Evolutionary conservation across 2,329 filamentous ascomycete genomes (phyloP), one percentile per base, ranked within the genome.

Genomic region (Hymenoscyphus occultus): DNA sequence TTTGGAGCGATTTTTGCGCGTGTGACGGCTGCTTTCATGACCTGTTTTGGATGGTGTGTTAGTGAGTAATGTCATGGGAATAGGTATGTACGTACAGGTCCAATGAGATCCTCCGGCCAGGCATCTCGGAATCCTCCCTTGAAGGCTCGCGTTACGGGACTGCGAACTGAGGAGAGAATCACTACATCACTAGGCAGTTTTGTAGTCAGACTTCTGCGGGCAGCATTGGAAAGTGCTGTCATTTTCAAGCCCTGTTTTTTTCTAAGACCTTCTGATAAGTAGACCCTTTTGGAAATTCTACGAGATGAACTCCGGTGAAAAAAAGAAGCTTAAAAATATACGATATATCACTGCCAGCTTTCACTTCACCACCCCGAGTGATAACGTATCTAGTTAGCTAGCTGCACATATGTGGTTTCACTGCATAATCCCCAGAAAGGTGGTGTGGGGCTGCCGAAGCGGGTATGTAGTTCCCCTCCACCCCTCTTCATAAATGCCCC

Each of bases 111-210:
- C 76, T 90, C 87, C 65, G 89, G 87, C 75, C 88, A 85, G 31
- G 87, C 84, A 75, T 89, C 84, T 76, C 84, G 84, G 73, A 90
- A 83, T 10, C 84, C 85, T 69, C 87, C 87, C 74, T 90, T 90
- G 76, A 86, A 86, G 42, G 86, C 85, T 68, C 85, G 79, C 10
- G 87, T 90, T 45, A 90, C 81, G 6, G 87, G 86, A 19, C 86
- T 90, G 65, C 88, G 84, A 51, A 90, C 80, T 9, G 86, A 84
- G 54, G 87, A 88, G 68, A 90, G 84, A 69, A 90, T 83, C 71
- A 90, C 86, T 51, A 90, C 81, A 74, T 90, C 87, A 65, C 84
- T 82, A 10, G 86, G 83, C 40, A 81, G 80, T 76, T 89, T 90
- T 16, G 69, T 60, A 5, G 65, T 59, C 10, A 70, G 22, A 28